Percentiles rank a stretch among this genome's conserved stretches.
phyloP scores from a whole-genome alignment of 1,284 basidiomycete genomes.

The Boletus austroedulis region DNA sequence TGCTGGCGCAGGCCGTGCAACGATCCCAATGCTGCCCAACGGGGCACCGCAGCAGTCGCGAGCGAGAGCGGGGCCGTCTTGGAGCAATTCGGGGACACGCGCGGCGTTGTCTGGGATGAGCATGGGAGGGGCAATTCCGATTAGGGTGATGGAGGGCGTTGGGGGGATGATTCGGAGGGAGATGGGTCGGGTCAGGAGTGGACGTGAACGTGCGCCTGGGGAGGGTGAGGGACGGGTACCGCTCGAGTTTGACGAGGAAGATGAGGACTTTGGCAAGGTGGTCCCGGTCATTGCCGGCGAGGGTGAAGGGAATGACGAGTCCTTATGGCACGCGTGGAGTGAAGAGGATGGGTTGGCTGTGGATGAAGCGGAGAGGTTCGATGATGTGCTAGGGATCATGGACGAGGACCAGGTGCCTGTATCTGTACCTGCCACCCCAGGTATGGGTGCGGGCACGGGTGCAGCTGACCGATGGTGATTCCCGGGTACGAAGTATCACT shows the following conservation, averaged over 20 bases:
- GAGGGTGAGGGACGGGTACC: slow-evolving; percentile 38
- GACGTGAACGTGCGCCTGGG: slow-evolving; percentile 2
- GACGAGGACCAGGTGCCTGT: slow-evolving; percentile 52
- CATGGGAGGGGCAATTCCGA: slow-evolving; percentile 44
- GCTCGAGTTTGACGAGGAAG: slow-evolving; percentile 70
- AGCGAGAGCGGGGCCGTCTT: slow-evolving; percentile 9
- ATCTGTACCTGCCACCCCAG: slow-evolving; percentile 2
- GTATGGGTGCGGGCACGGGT: background rate
- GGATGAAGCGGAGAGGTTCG: slow-evolving; percentile 64
- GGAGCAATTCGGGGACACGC: slow-evolving; percentile 19
- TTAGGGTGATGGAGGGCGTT: slow-evolving; percentile 57
- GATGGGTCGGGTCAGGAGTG: slow-evolving; percentile 45
- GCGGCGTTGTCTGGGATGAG: slow-evolving; percentile 32
- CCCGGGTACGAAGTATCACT: background rate
- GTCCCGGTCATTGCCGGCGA: slow-evolving; percentile 23
- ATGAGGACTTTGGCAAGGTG: slow-evolving; percentile 51
- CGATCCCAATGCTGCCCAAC: slow-evolving; percentile 77
- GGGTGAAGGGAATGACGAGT: slow-evolving; percentile 34
- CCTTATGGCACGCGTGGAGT: slow-evolving; percentile 50
- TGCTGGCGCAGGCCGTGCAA: slow-evolving; percentile 34
- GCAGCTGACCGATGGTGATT: background rate
- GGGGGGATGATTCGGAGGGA: slow-evolving; percentile 57
- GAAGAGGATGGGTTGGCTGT: slow-evolving; percentile 47
- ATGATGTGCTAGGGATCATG: slow-evolving; percentile 60
- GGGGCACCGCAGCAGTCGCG: slow-evolving; percentile 26